Evolutionary conservation across 371 early-diverging fungal genomes (phyloP).

Genomic region (Cokeromyces recurvatus): DNA sequence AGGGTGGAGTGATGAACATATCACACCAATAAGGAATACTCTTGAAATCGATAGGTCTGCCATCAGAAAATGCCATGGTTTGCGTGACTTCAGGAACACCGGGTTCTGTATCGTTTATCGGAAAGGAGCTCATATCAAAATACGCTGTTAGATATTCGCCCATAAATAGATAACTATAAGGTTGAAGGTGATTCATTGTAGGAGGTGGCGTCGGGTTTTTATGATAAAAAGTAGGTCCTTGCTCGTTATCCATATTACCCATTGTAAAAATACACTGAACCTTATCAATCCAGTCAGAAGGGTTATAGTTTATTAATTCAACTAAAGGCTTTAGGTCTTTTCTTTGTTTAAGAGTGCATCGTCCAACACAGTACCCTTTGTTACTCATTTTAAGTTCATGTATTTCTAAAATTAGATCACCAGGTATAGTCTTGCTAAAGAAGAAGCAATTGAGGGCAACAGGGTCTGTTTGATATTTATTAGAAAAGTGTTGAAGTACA

Average conservation of each 20-base stretch:
- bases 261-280: constrained; percentile 35
- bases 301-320: constrained; percentile 12
- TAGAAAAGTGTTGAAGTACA: constrained; percentile 25
- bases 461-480: constrained; percentile 32
- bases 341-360: constrained; percentile 27
- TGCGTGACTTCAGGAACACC: constrained; percentile 36
- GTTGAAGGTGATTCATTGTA: constrained; percentile 8
- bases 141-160: constrained; percentile 13
- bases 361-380: constrained; percentile 37
- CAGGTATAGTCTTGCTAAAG: constrained; percentile 27
- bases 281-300: constrained; percentile 21
- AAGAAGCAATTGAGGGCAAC: constrained; percentile 42
- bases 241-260: constrained; percentile 38
- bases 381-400: constrained; percentile 30
- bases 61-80: constrained; percentile 27
- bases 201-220: constrained; percentile 23
- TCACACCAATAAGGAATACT: constrained; percentile 42
- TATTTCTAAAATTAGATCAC: constrained; percentile 31
- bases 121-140: constrained; percentile 5
- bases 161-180: constrained; percentile 28
- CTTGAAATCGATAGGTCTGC: constrained; percentile 33
- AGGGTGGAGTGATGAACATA: constrained; percentile 39
- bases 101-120: not conserved
- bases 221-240: constrained; percentile 24
- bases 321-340: constrained; percentile 15